Percentiles rank a stretch among this genome's conserved stretches.
Conservation (phyloP, 2,329 filamentous ascomycete genomes). For the Colletotrichum chlorophyti region DNA sequence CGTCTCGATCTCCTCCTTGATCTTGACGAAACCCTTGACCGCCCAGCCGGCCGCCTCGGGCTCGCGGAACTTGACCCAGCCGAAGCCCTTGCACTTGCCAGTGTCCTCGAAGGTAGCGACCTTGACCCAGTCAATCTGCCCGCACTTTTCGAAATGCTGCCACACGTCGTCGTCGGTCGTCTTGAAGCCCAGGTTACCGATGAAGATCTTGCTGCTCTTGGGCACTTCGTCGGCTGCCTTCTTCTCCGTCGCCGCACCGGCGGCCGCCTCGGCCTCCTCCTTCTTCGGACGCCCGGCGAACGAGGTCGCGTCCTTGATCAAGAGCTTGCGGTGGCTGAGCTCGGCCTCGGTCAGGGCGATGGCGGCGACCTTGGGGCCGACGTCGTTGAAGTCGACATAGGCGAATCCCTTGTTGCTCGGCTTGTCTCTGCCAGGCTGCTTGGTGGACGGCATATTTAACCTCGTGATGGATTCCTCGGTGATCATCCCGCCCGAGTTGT, state of each 20-base stretch:
- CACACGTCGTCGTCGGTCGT: conserved; percentile 81
- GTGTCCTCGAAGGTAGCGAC: conserved; percentile 95
- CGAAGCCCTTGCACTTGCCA: conserved; percentile 97
- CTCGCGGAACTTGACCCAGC: conserved; percentile 90
- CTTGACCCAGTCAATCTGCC: conserved; percentile 81
- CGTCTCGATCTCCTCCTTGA: conserved; percentile 69
- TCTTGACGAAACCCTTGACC: conserved; percentile 81
- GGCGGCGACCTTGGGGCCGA: conserved; percentile 75
- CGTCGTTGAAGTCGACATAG: conserved; percentile 87
- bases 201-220: conserved; percentile 83
- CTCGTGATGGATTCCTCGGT: conserved; percentile 78
- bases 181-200: conserved; percentile 88
- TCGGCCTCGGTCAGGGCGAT: conserved; percentile 87
- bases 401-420: conserved; percentile 88
- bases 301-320: conserved; percentile 92
- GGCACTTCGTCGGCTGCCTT: conserved; percentile 48
- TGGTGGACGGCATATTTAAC: conserved; percentile 77
- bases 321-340: conserved; percentile 75
- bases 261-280: conserved; percentile 46
- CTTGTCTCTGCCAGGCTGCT: conserved; percentile 52
- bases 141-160: conserved; percentile 85
- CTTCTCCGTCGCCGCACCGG: conserved; percentile 33
- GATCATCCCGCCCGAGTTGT: conserved; percentile 71
- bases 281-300: conserved; percentile 90
- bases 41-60: conserved; percentile 73